Evolutionary conservation across 306 rosid genomes (phyloP), one percentile per base, ranked within the genome.

Genomic region (Begonia peltatifolia): DNA sequence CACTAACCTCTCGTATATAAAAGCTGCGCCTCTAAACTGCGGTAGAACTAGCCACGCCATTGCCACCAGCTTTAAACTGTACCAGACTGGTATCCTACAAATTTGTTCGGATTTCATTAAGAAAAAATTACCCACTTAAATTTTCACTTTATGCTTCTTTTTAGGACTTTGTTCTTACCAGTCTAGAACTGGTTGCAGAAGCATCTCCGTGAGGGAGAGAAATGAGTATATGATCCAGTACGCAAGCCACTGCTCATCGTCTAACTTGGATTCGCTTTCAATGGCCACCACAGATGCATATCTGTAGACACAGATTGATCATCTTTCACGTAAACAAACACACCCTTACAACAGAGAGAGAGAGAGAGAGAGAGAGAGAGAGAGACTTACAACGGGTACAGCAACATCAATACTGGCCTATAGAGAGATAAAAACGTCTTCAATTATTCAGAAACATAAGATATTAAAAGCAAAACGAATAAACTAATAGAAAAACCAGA

Each of bases 31-130:
- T 69, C 74, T 72, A 78, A 80, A 80, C 41, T 85, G 95, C 1
- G 95, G 97, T 59, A 90, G 79, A 42, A 83, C 94, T 63, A 82
- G 46, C 97, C 97, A 90, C 4, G 77, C 87, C 80, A 80, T 94
- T 0, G 71, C 14, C 60, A 82, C 57, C 9, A 85, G 63, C 74
- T 90, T 90, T 74, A 65, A 75, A 11, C 61, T 61, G 15, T 85
- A 80, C 94, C 90, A 90, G 16, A 85, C 68, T 10, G 95, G 87
- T 12, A 90, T 50, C 95, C 97, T 89, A 41, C 12, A 44, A 10
- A 44, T 44, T 44, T 10, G 2, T 12, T 44, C 18, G 2, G 9
- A 10, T 2, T 44, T 10, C 48, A 4, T 5, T 10, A 10, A 8
- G 2, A 44, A n/a, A 10, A 44, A 44, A 2, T 7, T 2, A 7